Evolutionary conservation across 73 alveolate genomes (phyloP).

Genomic region (Effrenium voratum): DNA sequence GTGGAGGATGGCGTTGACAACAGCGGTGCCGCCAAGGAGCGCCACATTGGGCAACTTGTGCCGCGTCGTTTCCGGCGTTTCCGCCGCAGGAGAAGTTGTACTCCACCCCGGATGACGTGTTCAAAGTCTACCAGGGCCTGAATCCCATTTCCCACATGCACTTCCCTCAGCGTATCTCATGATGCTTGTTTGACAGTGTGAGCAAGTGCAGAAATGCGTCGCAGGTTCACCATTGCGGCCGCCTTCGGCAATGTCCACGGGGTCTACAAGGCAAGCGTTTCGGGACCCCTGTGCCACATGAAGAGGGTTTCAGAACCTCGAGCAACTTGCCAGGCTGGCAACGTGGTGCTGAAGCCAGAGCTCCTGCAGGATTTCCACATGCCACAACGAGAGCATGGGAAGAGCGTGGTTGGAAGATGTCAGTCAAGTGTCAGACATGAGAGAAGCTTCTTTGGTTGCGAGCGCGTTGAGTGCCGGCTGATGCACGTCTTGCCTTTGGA

Average conservation of each 20-base stretch:
- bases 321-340: conserved; percentile 31
- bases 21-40: conserved; percentile 59
- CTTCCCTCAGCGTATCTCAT: background rate
- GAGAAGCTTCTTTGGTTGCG: no score
- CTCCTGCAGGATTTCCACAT: conserved; percentile 22
- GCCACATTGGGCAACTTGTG: no score
- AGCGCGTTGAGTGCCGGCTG: background rate
- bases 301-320: background rate
- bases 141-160: conserved; percentile 66
- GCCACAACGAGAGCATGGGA: no score
- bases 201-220: background rate
- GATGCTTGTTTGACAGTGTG: background rate
- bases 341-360: conserved; percentile 80
- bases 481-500: background rate
- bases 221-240: conserved; percentile 88
- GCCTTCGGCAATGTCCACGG: conserved; percentile 94
- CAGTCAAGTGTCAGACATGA: no score
- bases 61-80: no score
- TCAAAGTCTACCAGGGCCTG: conserved; percentile 58
- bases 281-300: background rate
- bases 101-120: conserved; percentile 70
- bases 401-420: no score
- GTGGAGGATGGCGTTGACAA: conserved; percentile 78
- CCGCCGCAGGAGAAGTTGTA: conserved; percentile 84
- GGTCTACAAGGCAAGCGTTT: conserved; percentile 48